These are phyloP conservation scores for Kwoniella botswanensis DNA, from an alignment of 768 basidiomycete genomes.

Conservation along the genomic window DNA sequence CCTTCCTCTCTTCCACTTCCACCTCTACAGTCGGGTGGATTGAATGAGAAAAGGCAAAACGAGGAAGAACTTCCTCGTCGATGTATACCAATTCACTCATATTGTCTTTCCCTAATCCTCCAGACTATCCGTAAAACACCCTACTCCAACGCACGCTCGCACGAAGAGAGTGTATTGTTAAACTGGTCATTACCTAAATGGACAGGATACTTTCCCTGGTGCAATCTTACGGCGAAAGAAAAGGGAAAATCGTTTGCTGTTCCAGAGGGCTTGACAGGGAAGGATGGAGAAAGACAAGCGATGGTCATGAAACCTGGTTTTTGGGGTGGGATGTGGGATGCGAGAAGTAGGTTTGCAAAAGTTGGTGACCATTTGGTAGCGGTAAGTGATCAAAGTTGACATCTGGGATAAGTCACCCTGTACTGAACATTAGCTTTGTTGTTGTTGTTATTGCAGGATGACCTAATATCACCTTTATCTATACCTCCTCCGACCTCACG, in stretches of 20 bases:
- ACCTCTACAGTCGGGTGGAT: background rate
- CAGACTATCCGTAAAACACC: conserved; percentile 12
- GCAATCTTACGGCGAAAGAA: background rate
- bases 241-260: background rate
- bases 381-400: conserved; percentile 11
- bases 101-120: conserved; percentile 25
- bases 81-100: conserved; percentile 29
- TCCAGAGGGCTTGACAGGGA: background rate
- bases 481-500: background rate
- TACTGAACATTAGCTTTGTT: background rate
- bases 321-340: conserved; percentile 28
- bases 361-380: conserved; percentile 18
- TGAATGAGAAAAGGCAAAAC: background rate
- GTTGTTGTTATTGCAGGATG: background rate
- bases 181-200: conserved; percentile 37
- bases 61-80: background rate
- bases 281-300: background rate
- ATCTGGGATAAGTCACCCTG: background rate
- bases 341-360: conserved; percentile 11
- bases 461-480: conserved; percentile 5
- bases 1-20: background rate
- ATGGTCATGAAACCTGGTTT: conserved; percentile 13
- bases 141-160: conserved; percentile 12
- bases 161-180: conserved; percentile 30
- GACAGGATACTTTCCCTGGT: conserved; percentile 31